A percentile compares a stretch with the other conserved stretches of the same genome.
These are phyloP conservation scores for Dendrostoma leiphaemia DNA, from an alignment of 2,329 filamentous ascomycete species.

Conservation along the genomic window DNA sequence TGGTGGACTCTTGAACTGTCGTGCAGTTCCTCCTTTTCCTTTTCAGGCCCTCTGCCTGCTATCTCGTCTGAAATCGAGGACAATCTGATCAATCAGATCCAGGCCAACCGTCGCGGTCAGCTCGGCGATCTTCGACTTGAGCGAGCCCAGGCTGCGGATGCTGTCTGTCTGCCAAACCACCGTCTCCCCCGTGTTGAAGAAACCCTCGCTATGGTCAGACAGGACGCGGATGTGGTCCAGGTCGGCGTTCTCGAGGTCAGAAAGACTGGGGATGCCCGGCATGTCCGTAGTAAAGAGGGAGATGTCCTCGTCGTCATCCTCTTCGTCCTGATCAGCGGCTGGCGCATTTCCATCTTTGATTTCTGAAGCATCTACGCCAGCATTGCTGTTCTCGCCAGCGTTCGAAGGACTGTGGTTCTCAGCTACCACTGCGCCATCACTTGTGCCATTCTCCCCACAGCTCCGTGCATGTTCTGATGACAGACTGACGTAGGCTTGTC, in stretches of 20 bases:
- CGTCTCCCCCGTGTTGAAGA: constrained; percentile 50
- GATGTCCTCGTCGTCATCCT: constrained; percentile 23
- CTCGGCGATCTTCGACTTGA: constrained; percentile 66
- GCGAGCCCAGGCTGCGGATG: constrained; percentile 45
- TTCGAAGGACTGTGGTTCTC: constrained; percentile 23
- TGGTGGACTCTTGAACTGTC: too few species aligned
- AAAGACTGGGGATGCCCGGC: constrained; percentile 61
- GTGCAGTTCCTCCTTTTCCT: too few species aligned
- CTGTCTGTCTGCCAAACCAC: constrained; percentile 56
- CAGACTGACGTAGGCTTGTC: constrained; percentile 55
- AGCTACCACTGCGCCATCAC: not conserved
- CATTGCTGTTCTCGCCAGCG: constrained; percentile 6
- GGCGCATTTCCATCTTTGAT: too few species aligned
- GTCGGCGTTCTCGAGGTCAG: constrained; percentile 51
- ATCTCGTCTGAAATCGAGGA: constrained; percentile 51
- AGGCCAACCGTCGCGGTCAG: constrained; percentile 64
- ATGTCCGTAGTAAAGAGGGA: constrained; percentile 61
- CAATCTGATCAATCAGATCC: constrained; percentile 54
- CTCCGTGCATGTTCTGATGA: constrained; percentile 28
- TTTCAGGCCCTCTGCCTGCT: not conserved
- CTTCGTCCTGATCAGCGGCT: constrained; percentile 14
- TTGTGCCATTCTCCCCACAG: constrained; percentile 26
- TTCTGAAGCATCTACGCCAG: too few species aligned
- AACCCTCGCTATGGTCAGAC: constrained; percentile 35
- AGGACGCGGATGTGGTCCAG: constrained; percentile 59